Base-by-base conservation (phyloP, 176 grass and related monocot species). In the Stipa capillata region DNA sequence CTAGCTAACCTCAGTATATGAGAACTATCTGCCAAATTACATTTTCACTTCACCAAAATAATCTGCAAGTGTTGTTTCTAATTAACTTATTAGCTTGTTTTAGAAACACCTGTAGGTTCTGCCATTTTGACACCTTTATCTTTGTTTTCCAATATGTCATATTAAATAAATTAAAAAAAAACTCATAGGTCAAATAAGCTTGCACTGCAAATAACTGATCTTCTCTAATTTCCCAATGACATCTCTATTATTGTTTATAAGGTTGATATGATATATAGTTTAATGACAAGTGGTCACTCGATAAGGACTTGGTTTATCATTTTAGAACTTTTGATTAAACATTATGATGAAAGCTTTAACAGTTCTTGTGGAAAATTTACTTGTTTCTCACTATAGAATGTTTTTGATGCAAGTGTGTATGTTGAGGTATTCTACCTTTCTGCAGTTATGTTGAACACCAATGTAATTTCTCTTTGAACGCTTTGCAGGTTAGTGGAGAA, bases 401-500 rank as follows among this genome's bases (percentile, higher is more conserved):
- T n/a, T 57, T 75, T 49, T 62, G 2, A 29, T 14, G 14, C 32
- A 27, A 28, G 5, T 13, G 4, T 82, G 60, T 69, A 24, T 57
- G 16, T 11, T 41, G 39, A 79, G 42, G 21, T 10, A 56, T 87
- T 69, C 18, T 72, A 17, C n/a, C 56, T 48, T 65, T 65, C 14
- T 31, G 39, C 15, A 50, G 9, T 24, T 65, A 25, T 72, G 54
- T 60, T 36, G 53, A 72, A 82, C 28, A 72, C 33, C n/a, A 82
- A 60, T 76, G 25, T 77, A 70, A 76, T 52, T 55, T 76, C 17
- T 37, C 13, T 51, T 67, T 43, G 42, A 75, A 69, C 12, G 3
- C 6, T 84, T 69, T 78, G 72, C 76, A 97, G 93, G 85, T 97
- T 25, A 90, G 80, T 82, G 88, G 94, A 54, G 83, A 93, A 54